Conservation (phyloP, 2,329 filamentous ascomycete genomes). For the Talaromyces sp. region DNA sequence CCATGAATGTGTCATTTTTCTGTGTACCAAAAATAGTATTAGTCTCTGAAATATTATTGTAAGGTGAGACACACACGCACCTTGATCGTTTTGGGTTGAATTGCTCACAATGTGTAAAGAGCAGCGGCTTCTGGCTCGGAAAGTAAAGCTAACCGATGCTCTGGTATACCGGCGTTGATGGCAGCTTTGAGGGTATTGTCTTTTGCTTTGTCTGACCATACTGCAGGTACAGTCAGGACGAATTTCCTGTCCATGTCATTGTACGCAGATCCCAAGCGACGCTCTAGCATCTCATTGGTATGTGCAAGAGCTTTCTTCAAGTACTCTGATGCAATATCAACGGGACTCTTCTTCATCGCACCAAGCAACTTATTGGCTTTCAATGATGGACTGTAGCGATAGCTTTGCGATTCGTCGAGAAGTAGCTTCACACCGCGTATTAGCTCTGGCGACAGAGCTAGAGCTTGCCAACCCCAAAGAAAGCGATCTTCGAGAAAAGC, state of each 20-base stretch:
- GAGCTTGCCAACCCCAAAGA: constrained; percentile 29
- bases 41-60: too few species aligned
- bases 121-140: constrained; percentile 37
- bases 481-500: constrained; percentile 18
- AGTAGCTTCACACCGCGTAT: constrained; percentile 27
- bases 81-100: constrained; percentile 29
- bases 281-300: neutral
- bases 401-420: neutral
- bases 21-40: too few species aligned
- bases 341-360: neutral
- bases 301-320: neutral
- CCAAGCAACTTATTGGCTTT: neutral
- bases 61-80: too few species aligned
- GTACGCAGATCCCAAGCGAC: constrained; percentile 19
- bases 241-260: constrained; percentile 26
- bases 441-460: constrained; percentile 26
- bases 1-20: constrained; percentile 32
- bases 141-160: constrained; percentile 20
- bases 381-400: neutral
- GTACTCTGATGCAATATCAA: neutral
- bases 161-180: constrained; percentile 21
- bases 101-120: constrained; percentile 30
- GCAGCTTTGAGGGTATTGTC: constrained; percentile 29
- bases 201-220: constrained; percentile 38
- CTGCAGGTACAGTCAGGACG: constrained; percentile 33